Evolutionary conservation across 257 asterid species (phyloP).

Genomic region (Phtheirospermum japonicum): DNA sequence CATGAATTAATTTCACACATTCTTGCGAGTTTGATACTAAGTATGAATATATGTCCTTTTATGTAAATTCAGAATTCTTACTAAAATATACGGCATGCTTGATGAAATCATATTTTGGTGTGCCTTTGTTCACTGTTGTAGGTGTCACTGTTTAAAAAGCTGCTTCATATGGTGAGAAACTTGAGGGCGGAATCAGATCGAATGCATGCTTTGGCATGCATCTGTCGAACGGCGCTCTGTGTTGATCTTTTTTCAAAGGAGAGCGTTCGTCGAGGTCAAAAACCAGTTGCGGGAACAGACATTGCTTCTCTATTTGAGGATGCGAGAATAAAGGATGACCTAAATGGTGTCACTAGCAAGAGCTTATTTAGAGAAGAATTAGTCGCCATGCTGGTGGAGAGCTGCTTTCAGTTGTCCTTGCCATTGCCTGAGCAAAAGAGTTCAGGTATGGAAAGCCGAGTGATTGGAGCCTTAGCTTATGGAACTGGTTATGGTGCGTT

Average conservation of each 20-base stretch:
- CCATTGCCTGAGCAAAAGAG: conserved; percentile 81
- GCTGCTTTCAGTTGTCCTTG: conserved; percentile 89
- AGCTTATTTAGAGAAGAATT: conserved; percentile 88
- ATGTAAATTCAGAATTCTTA: conserved; percentile 4
- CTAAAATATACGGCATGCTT: neutral
- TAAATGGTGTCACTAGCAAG: conserved; percentile 71
- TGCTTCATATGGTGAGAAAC: conserved; percentile 91
- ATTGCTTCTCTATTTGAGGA: conserved; percentile 84
- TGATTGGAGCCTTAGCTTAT: conserved; percentile 88
- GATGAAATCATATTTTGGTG: conserved; percentile 15
- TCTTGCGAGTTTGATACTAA: conserved; percentile 18
- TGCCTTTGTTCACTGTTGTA: conserved; percentile 29
- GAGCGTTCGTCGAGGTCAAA: conserved; percentile 84
- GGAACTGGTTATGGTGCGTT: conserved; percentile 96
- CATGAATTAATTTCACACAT: conserved; percentile 4
- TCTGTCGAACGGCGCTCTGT: conserved; percentile 89
- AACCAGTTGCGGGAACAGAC: conserved; percentile 84
- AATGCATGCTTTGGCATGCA: conserved; percentile 94
- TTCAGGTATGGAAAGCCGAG: conserved; percentile 88
- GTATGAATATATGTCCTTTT: conserved; percentile 12
- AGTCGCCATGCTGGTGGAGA: conserved; percentile 87
- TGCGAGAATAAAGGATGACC: conserved; percentile 70
- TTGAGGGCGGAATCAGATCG: conserved; percentile 94
- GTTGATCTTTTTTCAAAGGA: conserved; percentile 92
- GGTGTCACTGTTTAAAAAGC: conserved; percentile 83